These are phyloP conservation scores for Solanum sitiens DNA, from an alignment of 257 asterid species.

Conservation along the genomic window DNA sequence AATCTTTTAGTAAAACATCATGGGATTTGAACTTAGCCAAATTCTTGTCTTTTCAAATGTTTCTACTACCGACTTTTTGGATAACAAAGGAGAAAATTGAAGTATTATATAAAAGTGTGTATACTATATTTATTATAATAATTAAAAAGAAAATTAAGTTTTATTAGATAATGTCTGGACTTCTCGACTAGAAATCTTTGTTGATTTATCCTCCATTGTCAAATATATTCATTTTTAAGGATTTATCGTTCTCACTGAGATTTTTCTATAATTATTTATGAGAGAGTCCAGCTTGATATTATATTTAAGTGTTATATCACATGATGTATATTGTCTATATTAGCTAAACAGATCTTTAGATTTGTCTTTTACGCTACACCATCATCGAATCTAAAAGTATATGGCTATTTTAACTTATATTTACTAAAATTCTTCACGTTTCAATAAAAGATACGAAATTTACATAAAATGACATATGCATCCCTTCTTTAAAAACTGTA, in stretches of 20 bases:
- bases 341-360: background rate
- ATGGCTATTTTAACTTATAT: background rate
- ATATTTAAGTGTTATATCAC: background rate
- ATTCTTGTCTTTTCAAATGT: background rate
- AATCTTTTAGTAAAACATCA: background rate
- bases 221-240: background rate
- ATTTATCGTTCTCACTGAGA: background rate
- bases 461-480: background rate
- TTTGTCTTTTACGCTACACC: accelerated
- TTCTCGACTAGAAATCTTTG: too few relatives aligned
- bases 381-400: background rate
- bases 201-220: background rate
- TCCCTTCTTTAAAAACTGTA: too few relatives aligned
- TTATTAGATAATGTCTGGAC: too few relatives aligned
- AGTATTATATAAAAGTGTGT: background rate
- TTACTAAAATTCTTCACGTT: background rate
- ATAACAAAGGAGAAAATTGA: background rate
- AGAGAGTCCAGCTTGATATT: background rate
- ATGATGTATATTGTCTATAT: background rate
- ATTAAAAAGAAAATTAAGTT: too few relatives aligned
- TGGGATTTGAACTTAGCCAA: background rate
- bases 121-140: too few relatives aligned
- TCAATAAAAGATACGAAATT: accelerated
- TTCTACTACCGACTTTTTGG: background rate
- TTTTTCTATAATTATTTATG: background rate